Conservation (phyloP, 148 eudicot species). For the Rhododendron williamsianum region DNA sequence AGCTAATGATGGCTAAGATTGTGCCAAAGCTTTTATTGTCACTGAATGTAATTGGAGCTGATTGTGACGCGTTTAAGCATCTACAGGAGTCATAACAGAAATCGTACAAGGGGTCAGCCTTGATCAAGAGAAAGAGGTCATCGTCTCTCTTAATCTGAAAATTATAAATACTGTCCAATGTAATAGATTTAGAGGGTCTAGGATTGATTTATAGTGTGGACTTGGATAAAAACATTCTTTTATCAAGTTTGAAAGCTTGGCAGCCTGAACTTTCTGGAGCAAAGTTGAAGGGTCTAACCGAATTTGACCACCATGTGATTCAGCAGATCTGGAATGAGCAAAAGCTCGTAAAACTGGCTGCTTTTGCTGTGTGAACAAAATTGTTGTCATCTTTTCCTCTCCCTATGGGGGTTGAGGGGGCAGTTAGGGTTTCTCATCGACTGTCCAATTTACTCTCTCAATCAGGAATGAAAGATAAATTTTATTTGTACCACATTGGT, state of each 20-base stretch:
- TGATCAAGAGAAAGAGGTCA: constrained; percentile 9
- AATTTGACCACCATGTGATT: not conserved
- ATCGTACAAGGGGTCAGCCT: not conserved
- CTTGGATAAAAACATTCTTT: constrained; percentile 14
- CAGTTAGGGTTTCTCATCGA: constrained; percentile 3
- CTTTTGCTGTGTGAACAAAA: not conserved
- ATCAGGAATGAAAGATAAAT: constrained; percentile 3
- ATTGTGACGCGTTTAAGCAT: constrained; percentile 68
- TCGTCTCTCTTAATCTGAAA: not conserved
- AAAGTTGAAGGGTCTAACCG: constrained; percentile 6
- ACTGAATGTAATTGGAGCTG: constrained; percentile 63
- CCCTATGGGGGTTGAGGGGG: constrained; percentile 12
- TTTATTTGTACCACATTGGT: not conserved
- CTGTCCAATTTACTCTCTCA: not conserved
- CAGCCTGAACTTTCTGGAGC: constrained; percentile 12
- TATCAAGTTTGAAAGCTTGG: constrained; percentile 11
- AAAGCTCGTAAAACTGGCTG: not conserved
- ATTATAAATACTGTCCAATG: not conserved
- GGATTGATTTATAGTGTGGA: not conserved
- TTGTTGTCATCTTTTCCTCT: not conserved
- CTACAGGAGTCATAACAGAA: constrained; percentile 35
- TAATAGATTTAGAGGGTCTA: not conserved
- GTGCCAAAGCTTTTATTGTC: constrained; percentile 63
- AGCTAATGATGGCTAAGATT: constrained; percentile 88
- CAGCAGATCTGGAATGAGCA: not conserved